Conservation (phyloP, 495 filamentous ascomycete species). For the Penicillium mononematosum region DNA sequence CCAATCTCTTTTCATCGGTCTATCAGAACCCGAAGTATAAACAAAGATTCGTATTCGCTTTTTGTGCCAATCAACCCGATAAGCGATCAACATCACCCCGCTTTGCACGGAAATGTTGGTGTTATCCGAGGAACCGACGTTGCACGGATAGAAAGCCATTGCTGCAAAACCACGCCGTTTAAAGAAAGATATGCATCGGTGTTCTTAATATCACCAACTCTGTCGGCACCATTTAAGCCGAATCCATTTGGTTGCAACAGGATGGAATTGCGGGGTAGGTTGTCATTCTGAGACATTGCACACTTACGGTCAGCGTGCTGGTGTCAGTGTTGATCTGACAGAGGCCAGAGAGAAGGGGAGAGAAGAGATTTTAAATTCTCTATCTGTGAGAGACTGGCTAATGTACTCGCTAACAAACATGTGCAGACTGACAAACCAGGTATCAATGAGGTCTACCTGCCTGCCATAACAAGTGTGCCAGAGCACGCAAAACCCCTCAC, state of each 20-base stretch:
- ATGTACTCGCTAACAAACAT: too few relatives aligned
- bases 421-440: too few relatives aligned
- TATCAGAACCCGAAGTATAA: background rate
- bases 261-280: background rate
- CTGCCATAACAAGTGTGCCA: too few relatives aligned
- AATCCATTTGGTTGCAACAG: background rate
- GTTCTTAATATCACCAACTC: background rate
- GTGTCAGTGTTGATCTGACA: too few relatives aligned
- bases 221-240: background rate
- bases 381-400: too few relatives aligned
- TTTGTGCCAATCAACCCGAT: background rate
- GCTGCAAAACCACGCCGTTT: background rate
- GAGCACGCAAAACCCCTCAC: too few relatives aligned
- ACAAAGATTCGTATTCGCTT: background rate
- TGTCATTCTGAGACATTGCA: background rate
- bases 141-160: background rate
- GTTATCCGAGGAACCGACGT: background rate
- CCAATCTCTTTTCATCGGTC: background rate
- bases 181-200: background rate
- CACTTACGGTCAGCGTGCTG: too few relatives aligned
- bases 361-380: too few relatives aligned
- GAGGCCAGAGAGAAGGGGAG: too few relatives aligned
- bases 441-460: too few relatives aligned
- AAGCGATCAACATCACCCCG: background rate
- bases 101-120: background rate